These are phyloP conservation scores for Torrubiella hemipterigena DNA, from an alignment of 2,329 filamentous ascomycete species.

Conservation along the genomic window DNA sequence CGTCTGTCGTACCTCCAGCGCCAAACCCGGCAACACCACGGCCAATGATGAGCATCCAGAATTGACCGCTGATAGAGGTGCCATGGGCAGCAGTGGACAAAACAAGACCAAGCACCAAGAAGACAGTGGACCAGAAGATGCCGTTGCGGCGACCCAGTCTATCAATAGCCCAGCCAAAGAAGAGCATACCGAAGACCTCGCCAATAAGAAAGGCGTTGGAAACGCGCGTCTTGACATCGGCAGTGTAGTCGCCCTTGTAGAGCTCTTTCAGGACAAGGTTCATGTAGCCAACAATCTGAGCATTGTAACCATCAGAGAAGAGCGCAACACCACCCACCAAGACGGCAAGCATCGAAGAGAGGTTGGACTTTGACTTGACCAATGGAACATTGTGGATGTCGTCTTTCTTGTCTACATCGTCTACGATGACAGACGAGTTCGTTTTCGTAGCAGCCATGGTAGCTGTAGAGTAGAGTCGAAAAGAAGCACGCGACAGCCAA, in stretches of 20 bases:
- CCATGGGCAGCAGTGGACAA: constrained; percentile 31
- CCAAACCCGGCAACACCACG: constrained; percentile 35
- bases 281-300: constrained; percentile 20
- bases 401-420: no score
- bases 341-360: constrained; percentile 11
- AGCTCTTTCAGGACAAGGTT: constrained; percentile 17
- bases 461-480: no score
- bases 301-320: constrained; percentile 22
- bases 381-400: no score
- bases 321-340: constrained; percentile 17
- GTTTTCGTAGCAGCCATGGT: no score
- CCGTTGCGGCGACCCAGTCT: constrained; percentile 31
- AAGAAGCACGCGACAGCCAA: no score
- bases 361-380: no score
- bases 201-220: constrained; percentile 27
- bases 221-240: constrained; percentile 21
- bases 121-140: constrained; percentile 30
- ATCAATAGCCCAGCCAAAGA: constrained; percentile 29
- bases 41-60: constrained; percentile 37
- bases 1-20: constrained; percentile 17
- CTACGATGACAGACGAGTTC: no score
- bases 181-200: constrained; percentile 27
- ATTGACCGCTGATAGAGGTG: constrained; percentile 28
- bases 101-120: constrained; percentile 32
- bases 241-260: constrained; percentile 19